Percentiles rank a stretch among this genome's conserved stretches.
Evolutionary conservation across 768 basidiomycete genomes (phyloP).

Genomic region (Lyophyllum atratum): DNA sequence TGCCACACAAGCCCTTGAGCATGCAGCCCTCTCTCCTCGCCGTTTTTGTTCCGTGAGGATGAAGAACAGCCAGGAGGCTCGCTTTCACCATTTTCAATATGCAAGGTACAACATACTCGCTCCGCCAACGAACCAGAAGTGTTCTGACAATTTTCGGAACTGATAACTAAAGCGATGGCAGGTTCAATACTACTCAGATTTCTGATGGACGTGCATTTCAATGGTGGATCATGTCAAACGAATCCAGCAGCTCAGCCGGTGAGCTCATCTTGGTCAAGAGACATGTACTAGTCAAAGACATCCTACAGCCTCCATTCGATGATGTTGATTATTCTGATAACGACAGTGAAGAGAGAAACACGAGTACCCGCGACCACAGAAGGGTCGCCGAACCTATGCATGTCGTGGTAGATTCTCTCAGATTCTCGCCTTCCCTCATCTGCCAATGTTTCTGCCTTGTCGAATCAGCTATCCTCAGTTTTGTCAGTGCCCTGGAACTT

Average conservation of each 20-base stretch:
- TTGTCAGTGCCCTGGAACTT: neutral
- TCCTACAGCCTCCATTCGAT: no score
- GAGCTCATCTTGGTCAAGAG: no score
- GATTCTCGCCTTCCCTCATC: neutral
- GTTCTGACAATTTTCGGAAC: neutral
- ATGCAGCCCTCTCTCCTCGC: slow-evolving; percentile 11
- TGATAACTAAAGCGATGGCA: no score
- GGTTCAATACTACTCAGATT: neutral
- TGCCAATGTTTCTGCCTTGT: neutral
- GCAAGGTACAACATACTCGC: neutral
- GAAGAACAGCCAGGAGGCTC: neutral
- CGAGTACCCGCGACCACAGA: no score
- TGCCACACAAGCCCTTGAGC: slow-evolving; percentile 16
- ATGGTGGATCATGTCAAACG: no score
- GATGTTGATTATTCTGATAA: no score
- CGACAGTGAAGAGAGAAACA: no score
- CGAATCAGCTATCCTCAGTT: neutral
- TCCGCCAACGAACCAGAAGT: neutral
- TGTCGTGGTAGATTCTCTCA: neutral
- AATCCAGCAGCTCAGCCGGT: no score
- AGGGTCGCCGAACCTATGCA: neutral
- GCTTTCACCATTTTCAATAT: neutral
- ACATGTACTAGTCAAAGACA: no score
- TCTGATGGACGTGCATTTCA: no score
- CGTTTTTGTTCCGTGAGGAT: neutral